Percentiles rank a stretch among this genome's conserved stretches.
Evolutionary conservation across 768 basidiomycete genomes (phyloP).

Genomic region (Auricularia sp.): DNA sequence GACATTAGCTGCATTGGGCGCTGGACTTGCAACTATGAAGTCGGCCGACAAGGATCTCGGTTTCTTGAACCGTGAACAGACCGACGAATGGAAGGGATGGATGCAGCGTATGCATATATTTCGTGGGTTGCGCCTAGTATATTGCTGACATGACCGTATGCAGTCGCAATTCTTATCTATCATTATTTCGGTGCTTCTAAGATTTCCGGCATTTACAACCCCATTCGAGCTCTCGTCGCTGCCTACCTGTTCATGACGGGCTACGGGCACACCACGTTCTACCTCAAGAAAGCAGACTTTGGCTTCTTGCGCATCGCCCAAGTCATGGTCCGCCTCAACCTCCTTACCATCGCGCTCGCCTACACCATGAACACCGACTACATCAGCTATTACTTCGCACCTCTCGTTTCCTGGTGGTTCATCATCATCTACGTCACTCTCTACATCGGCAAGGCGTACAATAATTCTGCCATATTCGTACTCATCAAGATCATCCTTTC

Average conservation of each 20-base stretch:
- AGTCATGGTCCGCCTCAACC: constrained; percentile 72
- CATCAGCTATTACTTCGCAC: constrained; percentile 83
- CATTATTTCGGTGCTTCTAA: constrained; percentile 87
- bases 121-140: neutral
- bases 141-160: neutral
- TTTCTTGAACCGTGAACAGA: constrained; percentile 85
- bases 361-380: constrained; percentile 92
- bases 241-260: constrained; percentile 80
- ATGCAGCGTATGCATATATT: constrained; percentile 69
- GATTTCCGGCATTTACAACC: constrained; percentile 88
- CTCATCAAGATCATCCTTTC: constrained; percentile 61
- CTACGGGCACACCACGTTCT: constrained; percentile 82
- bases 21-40: constrained; percentile 57
- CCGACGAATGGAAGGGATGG: constrained; percentile 98
- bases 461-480: constrained; percentile 58
- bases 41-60: constrained; percentile 74
- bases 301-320: constrained; percentile 67
- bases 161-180: constrained; percentile 85
- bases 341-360: constrained; percentile 69
- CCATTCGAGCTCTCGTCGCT: constrained; percentile 78
- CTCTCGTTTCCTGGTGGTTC: constrained; percentile 86
- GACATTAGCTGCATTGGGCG: constrained; percentile 38
- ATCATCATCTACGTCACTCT: constrained; percentile 77
- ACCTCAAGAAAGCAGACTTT: constrained; percentile 83
- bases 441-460: constrained; percentile 57